Conservation (phyloP, 768 basidiomycete genomes). For the Gloeostereum incarnatum region DNA sequence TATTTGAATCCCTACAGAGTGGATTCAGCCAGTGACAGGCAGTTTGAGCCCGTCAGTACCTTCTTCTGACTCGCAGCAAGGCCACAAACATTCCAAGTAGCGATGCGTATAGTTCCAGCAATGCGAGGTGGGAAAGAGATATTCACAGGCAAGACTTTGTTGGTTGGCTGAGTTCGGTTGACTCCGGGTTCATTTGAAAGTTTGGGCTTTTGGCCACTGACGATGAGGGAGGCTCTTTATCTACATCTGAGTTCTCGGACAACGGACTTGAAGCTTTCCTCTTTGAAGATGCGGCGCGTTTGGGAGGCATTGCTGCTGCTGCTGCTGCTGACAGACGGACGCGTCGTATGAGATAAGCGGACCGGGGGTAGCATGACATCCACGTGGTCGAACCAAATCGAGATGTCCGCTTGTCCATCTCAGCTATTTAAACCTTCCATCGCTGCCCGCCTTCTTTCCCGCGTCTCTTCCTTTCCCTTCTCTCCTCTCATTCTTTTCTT, state of each 20-base stretch:
- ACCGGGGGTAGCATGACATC: background rate
- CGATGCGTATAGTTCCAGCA: conserved; percentile 42
- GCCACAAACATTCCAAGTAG: conserved; percentile 77
- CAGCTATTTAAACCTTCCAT: background rate
- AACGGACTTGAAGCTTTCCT: conserved; percentile 16
- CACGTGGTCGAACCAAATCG: background rate
- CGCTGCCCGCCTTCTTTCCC: background rate
- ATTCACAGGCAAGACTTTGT: conserved; percentile 57
- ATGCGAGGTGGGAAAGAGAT: conserved; percentile 47
- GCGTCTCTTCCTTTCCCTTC: background rate
- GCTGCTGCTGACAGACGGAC: too few species aligned
- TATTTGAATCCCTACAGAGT: conserved; percentile 60
- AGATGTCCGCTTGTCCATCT: background rate
- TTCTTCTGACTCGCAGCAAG: conserved; percentile 71
- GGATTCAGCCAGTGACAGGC: conserved; percentile 3
- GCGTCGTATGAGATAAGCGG: background rate
- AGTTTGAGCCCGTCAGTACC: too few species aligned
- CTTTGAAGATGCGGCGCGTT: conserved; percentile 19
- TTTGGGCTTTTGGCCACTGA: conserved; percentile 20
- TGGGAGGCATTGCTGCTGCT: conserved; percentile 22
- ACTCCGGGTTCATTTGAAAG: conserved; percentile 1
- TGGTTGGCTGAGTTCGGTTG: conserved; percentile 54
- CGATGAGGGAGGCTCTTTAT: conserved; percentile 8
- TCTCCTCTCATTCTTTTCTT: background rate
- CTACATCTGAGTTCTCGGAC: conserved; percentile 18